These are phyloP conservation scores for Filobasidium floriforme DNA, from an alignment of 768 basidiomycete species.

Conservation along the genomic window DNA sequence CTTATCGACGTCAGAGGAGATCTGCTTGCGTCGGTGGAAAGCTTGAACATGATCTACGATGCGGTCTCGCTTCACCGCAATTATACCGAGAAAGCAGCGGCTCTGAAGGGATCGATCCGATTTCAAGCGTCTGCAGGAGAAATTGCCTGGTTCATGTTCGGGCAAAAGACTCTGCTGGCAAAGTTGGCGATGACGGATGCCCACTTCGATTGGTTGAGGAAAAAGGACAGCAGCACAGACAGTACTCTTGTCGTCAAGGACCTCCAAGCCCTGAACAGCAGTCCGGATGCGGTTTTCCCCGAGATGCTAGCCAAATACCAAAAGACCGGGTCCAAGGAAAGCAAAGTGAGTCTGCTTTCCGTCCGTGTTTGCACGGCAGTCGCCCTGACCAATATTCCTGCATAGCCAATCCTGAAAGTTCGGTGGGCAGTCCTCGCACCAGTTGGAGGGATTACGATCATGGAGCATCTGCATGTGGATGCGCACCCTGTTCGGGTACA, in stretches of 20 bases:
- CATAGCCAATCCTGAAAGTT: constrained; percentile 58
- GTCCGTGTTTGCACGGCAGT: neutral
- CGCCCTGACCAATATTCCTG: too few relatives aligned
- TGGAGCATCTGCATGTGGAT: constrained; percentile 69
- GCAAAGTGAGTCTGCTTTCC: constrained; percentile 14
- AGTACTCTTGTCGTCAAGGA: constrained; percentile 69
- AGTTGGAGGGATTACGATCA: constrained; percentile 86
- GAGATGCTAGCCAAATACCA: constrained; percentile 78
- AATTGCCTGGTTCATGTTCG: constrained; percentile 87
- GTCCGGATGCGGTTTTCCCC: constrained; percentile 70
- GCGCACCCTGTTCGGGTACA: constrained; percentile 81
- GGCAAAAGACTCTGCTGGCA: constrained; percentile 62
- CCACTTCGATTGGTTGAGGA: constrained; percentile 72
- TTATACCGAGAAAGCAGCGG: constrained; percentile 62
- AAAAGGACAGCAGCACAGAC: constrained; percentile 77
- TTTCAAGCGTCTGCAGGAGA: constrained; percentile 74
- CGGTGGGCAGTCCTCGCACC: constrained; percentile 79
- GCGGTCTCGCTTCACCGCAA: constrained; percentile 63
- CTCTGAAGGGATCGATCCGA: constrained; percentile 66
- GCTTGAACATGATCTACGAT: constrained; percentile 76
- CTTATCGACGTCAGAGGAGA: constrained; percentile 65
- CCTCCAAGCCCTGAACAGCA: constrained; percentile 77
- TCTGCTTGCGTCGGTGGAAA: constrained; percentile 63
- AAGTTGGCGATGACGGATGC: constrained; percentile 76
- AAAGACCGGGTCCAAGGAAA: constrained; percentile 61